Conservation (phyloP, 2,329 filamentous ascomycete genomes). For the Parastagonospora nodorum region DNA sequence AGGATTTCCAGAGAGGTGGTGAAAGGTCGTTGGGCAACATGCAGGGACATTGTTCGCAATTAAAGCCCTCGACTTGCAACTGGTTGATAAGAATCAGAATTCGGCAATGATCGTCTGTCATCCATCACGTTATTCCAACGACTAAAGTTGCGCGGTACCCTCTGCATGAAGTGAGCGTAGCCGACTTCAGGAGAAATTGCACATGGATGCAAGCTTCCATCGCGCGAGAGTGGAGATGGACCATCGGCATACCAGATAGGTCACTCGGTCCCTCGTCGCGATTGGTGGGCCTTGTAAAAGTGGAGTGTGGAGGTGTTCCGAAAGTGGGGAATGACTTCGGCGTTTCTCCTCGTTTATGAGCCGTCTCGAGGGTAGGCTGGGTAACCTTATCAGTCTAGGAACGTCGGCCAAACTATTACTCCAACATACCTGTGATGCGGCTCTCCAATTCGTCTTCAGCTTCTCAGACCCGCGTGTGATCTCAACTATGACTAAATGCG, state of each 20-base stretch:
- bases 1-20: neutral
- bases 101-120: neutral
- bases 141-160: neutral
- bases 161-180: neutral
- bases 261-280: neutral
- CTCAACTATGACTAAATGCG: neutral
- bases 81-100: neutral
- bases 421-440: neutral
- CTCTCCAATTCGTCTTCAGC: neutral
- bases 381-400: no score
- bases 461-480: neutral
- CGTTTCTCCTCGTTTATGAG: no score
- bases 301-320: neutral
- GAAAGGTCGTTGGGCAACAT: neutral
- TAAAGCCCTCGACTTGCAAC: no score
- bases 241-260: neutral
- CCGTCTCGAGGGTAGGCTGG: no score
- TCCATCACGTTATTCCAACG: neutral
- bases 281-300: neutral
- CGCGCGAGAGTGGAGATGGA: neutral
- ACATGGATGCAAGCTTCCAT: neutral
- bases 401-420: no score
- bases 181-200: neutral
- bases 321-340: neutral
- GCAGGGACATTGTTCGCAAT: no score